phyloP scores from a whole-genome alignment of 2,329 filamentous ascomycete genomes.

The Beauveria pseudobassiana region DNA sequence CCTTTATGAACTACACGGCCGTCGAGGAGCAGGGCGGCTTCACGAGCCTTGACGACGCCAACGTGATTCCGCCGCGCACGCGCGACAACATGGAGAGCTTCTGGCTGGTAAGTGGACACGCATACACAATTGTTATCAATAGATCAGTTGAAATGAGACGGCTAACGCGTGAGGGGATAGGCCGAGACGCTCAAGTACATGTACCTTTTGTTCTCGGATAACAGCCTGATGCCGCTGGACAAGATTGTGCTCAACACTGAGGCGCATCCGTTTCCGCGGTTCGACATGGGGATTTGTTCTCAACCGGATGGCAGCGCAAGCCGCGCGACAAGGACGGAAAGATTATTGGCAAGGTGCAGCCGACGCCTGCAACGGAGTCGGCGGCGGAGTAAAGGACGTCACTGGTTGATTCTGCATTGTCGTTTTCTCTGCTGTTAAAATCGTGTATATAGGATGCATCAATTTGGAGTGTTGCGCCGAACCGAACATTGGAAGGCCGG shows the following conservation, averaged over 20 bases:
- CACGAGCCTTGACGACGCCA: constrained; percentile 71
- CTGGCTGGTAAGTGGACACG: constrained; percentile 65
- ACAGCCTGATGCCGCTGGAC: constrained; percentile 75
- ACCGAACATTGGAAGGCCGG: background rate
- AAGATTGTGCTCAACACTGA: constrained; percentile 93
- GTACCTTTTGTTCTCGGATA: constrained; percentile 84
- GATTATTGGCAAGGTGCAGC: constrained; percentile 18
- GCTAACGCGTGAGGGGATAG: constrained; percentile 33
- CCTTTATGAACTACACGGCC: constrained; percentile 78
- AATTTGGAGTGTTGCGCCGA: too few relatives aligned
- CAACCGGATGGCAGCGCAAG: constrained; percentile 74
- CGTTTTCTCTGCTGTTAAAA: background rate
- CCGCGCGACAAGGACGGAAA: constrained; percentile 43
- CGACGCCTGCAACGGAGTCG: background rate
- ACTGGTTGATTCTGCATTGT: background rate
- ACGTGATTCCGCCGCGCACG: constrained; percentile 57
- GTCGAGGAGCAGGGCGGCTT: constrained; percentile 75
- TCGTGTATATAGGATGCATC: background rate
- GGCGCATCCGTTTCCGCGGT: constrained; percentile 82
- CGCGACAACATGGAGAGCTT: constrained; percentile 98
- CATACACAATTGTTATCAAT: background rate
- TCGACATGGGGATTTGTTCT: constrained; percentile 71
- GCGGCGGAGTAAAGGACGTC: background rate
- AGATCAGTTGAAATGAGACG: background rate
- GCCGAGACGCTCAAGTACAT: constrained; percentile 98